Evolutionary conservation across 371 early-diverging fungal species (phyloP), one percentile per base, ranked within the genome.

Genomic region (Haplosporangium sp.): DNA sequence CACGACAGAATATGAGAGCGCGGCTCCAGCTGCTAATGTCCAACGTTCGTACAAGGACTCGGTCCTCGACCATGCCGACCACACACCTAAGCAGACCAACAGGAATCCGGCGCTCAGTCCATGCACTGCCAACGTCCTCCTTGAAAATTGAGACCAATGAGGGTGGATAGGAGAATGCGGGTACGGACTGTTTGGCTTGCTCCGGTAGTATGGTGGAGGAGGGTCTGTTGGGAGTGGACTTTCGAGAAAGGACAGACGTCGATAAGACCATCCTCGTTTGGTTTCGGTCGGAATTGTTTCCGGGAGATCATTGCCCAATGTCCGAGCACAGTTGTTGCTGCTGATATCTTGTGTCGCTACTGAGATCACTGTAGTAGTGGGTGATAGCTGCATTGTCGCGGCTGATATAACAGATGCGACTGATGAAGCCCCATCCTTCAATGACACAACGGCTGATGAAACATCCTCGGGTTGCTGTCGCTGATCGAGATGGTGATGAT

Each of bases 181-280:
- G 12, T 59, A 14, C 38, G 40, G 18, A 29, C 16, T 45, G 37
- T 48, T 68, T 41, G 13, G 40, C 23, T 55, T 51, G 50, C 37
- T 16, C n/a, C 41, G 51, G 18, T 48, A 53, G 38, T 65, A 69
- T 18, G 70, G 70, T 40, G 70, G 70, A 14, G 70, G 64, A 21
- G 70, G 70, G 38, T 69, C 54, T 36, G 48, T 50, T 13, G 65
- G 50, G 0, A 57, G 37, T 2, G 40, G 29, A 29, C 50, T 48
- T 41, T 50, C 20, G 50, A 47, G 36, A 23, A 45, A 18, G 37
- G 55, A 21, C 46, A 63, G 18, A n/a, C 20, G 50, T 18, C 18
- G 9, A 50, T 29, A 29, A 29, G 29, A 29, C 29, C 29, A 29
- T 29, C 29, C 29, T 2, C 29, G 29, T 29, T 29, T 29, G 4